Conservation (phyloP, 352 stramenopile species). For the Pythium brassicae region DNA sequence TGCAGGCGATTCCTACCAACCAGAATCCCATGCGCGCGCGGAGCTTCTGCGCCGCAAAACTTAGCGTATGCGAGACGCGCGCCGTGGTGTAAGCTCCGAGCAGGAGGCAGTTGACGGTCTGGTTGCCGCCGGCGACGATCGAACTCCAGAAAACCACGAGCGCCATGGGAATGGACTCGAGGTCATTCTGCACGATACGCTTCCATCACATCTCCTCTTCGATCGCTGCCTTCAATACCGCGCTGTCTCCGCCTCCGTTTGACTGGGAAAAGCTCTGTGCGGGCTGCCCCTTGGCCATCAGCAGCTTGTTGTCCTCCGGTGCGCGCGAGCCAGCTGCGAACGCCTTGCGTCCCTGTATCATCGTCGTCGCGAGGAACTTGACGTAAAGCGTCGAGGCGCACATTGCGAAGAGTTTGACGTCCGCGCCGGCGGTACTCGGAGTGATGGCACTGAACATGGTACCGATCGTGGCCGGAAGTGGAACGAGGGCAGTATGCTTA, state of each 20-base stretch:
- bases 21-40: too few species aligned
- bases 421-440: not conserved
- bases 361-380: constrained; percentile 59
- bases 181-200: constrained; percentile 43
- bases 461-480: too few species aligned
- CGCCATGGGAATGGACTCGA: constrained; percentile 39
- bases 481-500: too few species aligned
- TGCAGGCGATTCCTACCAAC: too few species aligned
- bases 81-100: constrained; percentile 33
- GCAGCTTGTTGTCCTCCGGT: constrained; percentile 45
- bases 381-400: constrained; percentile 55
- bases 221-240: constrained; percentile 8
- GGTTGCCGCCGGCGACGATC: constrained; percentile 27
- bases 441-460: too few species aligned
- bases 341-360: constrained; percentile 50
- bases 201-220: constrained; percentile 24
- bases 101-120: constrained; percentile 16
- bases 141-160: constrained; percentile 30
- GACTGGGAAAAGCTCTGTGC: constrained; percentile 20
- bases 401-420: constrained; percentile 46
- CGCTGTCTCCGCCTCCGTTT: constrained; percentile 10
- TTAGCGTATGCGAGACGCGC: constrained; percentile 27
- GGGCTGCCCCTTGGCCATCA: constrained; percentile 15
- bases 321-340: constrained; percentile 41
- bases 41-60: too few species aligned